Base-by-base conservation (phyloP, 225 moss, liverwort and hornwort species). In the Bryoerythrophyllum caledonicum region DNA sequence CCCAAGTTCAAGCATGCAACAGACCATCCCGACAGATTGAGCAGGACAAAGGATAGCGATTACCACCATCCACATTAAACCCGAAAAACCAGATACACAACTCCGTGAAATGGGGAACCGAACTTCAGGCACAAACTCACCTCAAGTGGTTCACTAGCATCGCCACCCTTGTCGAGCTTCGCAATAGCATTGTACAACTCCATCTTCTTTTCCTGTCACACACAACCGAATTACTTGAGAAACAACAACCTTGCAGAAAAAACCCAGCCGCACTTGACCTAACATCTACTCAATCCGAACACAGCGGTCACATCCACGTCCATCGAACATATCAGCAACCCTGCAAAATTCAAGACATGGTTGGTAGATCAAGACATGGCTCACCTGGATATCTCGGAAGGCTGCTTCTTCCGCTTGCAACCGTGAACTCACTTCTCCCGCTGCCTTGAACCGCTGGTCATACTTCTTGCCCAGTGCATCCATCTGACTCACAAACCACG, bases 111-210 rank as follows among this genome's bases (percentile, higher is more conserved):
- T 14, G 3, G 20, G 20, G 19, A 81, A 62, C 63, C 49, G 34
- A 5, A 7, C 57, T 17, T 20, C n/a, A 8, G 17, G 2, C 9
- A 12, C 5, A 49, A 57, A 67, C 81, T 52, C 27, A 94, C 96
- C 94, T 96, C 94, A 6, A 88, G 70, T 30, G 92, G 83, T 28
- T 86, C 94, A 38, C 86, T 86, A 43, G 83, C 84, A 75, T 94
- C 88, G 43, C 91, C 92, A 65, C 92, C 91, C 76, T 94, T 89
- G 27, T 96, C 96, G 24, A 96, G 86, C 79, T 92, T 96, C 71
- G 90, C 91, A 59, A 96, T 94, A 35, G 94, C 92, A 73, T 72
- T 89, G 34, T 92, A 92, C 0, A 96, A 72, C 75, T 96, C 94
- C 81, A 91, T 85, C 81, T 92, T 96, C 76, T 84, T 96, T 51